phyloP scores from a whole-genome alignment of 2,329 filamentous ascomycete species.

The Orbilia quercus region DNA sequence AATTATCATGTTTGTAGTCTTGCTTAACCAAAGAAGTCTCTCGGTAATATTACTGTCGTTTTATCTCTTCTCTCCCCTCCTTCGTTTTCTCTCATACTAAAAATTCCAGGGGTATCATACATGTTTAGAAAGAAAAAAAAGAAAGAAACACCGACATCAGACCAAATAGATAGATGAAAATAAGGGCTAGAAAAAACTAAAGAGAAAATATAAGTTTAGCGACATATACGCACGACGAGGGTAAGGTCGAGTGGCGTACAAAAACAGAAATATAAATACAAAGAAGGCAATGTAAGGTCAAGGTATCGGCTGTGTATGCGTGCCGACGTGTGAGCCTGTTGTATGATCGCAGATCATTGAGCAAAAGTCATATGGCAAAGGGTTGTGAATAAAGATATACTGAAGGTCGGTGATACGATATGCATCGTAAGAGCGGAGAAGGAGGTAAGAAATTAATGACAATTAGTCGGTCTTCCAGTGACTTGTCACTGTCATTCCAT shows the following conservation, averaged over 20 bases:
- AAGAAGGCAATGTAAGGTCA: constrained; percentile 39
- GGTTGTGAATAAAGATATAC: background rate
- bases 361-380: constrained; percentile 2
- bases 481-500: constrained; percentile 76
- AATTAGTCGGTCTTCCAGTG: constrained; percentile 94
- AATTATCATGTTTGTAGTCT: too few relatives aligned
- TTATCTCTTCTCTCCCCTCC: constrained; percentile 13
- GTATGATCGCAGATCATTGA: constrained; percentile 36
- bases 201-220: constrained; percentile 57
- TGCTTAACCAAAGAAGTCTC: background rate
- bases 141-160: constrained; percentile 35
- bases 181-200: constrained; percentile 59
- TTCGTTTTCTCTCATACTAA: constrained; percentile 41
- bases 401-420: background rate
- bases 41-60: constrained; percentile 8
- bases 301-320: constrained; percentile 47
- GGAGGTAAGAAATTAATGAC: constrained; percentile 3
- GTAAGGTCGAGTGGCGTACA: constrained; percentile 29
- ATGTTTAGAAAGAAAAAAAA: constrained; percentile 37
- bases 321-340: constrained; percentile 25
- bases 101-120: constrained; percentile 54
- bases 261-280: constrained; percentile 45
- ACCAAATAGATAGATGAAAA: constrained; percentile 62
- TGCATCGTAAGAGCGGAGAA: constrained; percentile 14
- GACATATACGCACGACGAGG: constrained; percentile 11